Percentiles rank a stretch among this genome's conserved stretches.
Evolutionary conservation across 108 stramenopile genomes (phyloP).

Genomic region (Cyclotella baltica): DNA sequence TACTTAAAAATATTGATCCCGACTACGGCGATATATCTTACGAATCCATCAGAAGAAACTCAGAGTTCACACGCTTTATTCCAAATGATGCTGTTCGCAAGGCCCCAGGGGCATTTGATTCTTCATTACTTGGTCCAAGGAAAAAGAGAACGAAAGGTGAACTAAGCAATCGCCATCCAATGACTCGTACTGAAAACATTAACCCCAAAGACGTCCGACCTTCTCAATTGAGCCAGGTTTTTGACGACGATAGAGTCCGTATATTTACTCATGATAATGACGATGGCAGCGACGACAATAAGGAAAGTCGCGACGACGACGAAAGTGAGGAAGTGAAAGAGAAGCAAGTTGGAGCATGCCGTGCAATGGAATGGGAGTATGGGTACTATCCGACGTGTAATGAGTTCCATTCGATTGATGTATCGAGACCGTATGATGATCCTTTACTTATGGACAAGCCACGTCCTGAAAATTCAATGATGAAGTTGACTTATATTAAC

Average conservation of each 20-base stretch:
- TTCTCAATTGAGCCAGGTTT: not conserved
- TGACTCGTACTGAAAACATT: slow-evolving; percentile 17
- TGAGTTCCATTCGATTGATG: slow-evolving; percentile 61
- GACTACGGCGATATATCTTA: slow-evolving; percentile 30
- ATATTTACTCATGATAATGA: not conserved
- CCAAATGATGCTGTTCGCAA: slow-evolving; percentile 7
- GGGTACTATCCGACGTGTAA: slow-evolving; percentile 73
- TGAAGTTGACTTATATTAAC: slow-evolving; percentile 49
- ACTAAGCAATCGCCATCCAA: not conserved
- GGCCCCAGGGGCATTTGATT: slow-evolving; percentile 38
- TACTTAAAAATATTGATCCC: not conserved
- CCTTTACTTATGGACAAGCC: slow-evolving; percentile 17
- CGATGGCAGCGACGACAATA: not conserved
- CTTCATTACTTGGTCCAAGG: not conserved
- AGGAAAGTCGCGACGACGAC: not conserved
- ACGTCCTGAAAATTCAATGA: slow-evolving; percentile 39
- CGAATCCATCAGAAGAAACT: slow-evolving; percentile 17
- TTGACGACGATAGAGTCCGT: slow-evolving; percentile 36
- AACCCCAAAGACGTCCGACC: slow-evolving; percentile 4
- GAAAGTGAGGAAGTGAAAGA: not conserved
- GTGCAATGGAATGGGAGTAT: slow-evolving; percentile 19
- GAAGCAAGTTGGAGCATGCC: slow-evolving; percentile 31
- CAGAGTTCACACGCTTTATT: slow-evolving; percentile 14
- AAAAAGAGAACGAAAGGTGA: not conserved
- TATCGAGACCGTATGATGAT: slow-evolving; percentile 55